These are phyloP conservation scores for Rhizopogon parksii DNA, from an alignment of 1,284 basidiomycete genomes.

Conservation along the genomic window DNA sequence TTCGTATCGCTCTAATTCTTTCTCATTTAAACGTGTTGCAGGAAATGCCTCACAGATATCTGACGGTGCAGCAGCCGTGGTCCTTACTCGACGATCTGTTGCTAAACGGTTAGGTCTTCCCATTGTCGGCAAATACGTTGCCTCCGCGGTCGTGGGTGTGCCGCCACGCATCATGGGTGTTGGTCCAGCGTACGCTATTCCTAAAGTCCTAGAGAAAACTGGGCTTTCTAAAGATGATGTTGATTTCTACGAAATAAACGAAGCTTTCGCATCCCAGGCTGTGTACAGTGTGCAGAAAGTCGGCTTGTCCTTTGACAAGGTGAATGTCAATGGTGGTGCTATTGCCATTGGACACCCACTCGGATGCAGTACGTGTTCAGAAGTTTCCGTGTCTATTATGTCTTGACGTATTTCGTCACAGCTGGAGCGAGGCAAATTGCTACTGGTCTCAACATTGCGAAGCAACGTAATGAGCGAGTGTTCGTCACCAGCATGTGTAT, in stretches of 20 bases:
- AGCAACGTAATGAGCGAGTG: conserved; percentile 66
- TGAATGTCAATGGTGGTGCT: conserved; percentile 85
- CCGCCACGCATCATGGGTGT: conserved; percentile 88
- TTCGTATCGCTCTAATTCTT: conserved; percentile 1
- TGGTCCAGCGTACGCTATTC: conserved; percentile 89
- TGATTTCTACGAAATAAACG: conserved; percentile 94
- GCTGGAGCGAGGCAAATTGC: conserved; percentile 87
- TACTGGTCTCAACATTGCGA: conserved; percentile 78
- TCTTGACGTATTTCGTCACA: conserved; percentile 20
- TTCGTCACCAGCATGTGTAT: conserved; percentile 96
- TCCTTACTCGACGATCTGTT: conserved; percentile 80
- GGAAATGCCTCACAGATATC: conserved; percentile 92
- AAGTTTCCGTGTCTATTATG: conserved; percentile 7
- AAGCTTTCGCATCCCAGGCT: conserved; percentile 88
- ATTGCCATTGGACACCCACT: conserved; percentile 86
- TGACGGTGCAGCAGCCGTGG: conserved; percentile 95
- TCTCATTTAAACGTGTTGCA: conserved; percentile 15
- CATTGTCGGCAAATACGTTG: conserved; percentile 89
- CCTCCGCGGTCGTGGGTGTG: conserved; percentile 74
- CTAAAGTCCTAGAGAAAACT: conserved; percentile 66
- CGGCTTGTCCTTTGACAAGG: conserved; percentile 71
- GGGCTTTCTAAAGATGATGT: conserved; percentile 73
- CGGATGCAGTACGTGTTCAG: conserved; percentile 60
- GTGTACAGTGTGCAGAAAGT: conserved; percentile 75
- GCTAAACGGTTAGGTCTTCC: conserved; percentile 88